Base-by-base conservation (phyloP, 768 basidiomycete species). In the Coprinopsis strossmayeri region DNA sequence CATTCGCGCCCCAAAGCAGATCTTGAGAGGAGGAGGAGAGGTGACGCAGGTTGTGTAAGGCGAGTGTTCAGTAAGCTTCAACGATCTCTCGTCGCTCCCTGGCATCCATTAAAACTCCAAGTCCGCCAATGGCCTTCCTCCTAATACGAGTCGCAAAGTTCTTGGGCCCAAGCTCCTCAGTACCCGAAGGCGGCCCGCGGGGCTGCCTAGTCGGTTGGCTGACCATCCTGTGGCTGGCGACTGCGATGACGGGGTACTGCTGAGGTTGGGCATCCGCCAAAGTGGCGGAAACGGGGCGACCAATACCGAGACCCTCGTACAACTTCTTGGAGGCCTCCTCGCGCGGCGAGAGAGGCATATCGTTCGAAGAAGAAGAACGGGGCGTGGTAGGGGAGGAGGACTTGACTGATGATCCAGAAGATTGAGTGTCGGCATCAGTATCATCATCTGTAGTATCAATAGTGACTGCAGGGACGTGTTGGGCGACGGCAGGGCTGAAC, bases 121-220 rank as follows among this genome's bases (percentile, higher is more conserved):
- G 69, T 23, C 88, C 87, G 27, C 84, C 87, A 51, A 91, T 86
- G 17, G 90, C 89, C 73, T 86, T 81, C 59, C 87, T 79, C 66
- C 89, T 78, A 67, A 88, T 85, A 57, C 90, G 80, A 30, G 82
- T 82, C 5, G 90, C 90, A 71, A 92, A 92, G 64, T 92, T 92
- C 76, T 87, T 85, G 37, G 87, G 84, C 17, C 85, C 84, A 43
- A 92, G 79, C 61, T 92, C 90, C 59, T 92, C 90, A 54, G 81
- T 81, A 60, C 86, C 84, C 20, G 86, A 86, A 37, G 91, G 91
- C 49, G 91, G 91, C 58, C 91, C 91, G 50, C 82, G 79, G 58
- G 91, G 91, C 71, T 92, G 91, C 65, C 91, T 82, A 46, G 82
- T 73, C 52, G 87, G 84, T 60, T 84, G 81, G 64, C 81, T 86